A percentile compares a stretch with the other conserved stretches of the same genome.
Evolutionary conservation across 2,329 filamentous ascomycete genomes (phyloP).

Genomic region (Aspergillus pseudotamarii): DNA sequence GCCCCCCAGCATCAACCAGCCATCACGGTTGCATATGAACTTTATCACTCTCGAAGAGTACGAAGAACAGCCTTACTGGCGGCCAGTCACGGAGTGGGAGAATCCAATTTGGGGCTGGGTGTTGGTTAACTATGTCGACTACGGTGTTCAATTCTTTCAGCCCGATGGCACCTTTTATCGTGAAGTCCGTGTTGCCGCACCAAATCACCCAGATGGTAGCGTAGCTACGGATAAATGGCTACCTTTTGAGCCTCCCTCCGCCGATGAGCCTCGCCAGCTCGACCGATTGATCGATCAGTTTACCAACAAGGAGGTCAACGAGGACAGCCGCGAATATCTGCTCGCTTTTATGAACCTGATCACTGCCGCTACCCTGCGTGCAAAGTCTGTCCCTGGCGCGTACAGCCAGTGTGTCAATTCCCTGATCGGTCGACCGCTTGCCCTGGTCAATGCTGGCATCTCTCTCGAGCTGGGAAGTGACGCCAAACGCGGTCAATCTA

Average conservation of each 20-base stretch:
- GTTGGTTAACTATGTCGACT: slow-evolving; percentile 32
- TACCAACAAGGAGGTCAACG: neutral
- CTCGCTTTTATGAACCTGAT: slow-evolving; percentile 21
- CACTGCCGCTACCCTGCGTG: slow-evolving; percentile 9
- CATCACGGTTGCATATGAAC: slow-evolving; percentile 24
- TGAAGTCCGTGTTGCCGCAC: slow-evolving; percentile 28
- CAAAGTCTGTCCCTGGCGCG: slow-evolving; percentile 19
- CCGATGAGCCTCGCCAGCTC: neutral
- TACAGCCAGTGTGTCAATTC: slow-evolving; percentile 28
- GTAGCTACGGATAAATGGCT: slow-evolving; percentile 19
- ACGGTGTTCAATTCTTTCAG: slow-evolving; percentile 33
- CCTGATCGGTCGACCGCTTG: slow-evolving; percentile 37
- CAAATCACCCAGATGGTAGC: neutral
- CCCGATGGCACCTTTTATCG: slow-evolving; percentile 33
- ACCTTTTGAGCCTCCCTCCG: slow-evolving; percentile 20
- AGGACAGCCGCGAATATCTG: slow-evolving; percentile 15
- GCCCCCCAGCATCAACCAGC: slow-evolving; percentile 30
- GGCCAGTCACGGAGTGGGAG: slow-evolving; percentile 24
- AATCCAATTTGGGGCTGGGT: slow-evolving; percentile 33
- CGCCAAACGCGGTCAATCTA: slow-evolving; percentile 14
- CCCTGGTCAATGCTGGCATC: slow-evolving; percentile 33
- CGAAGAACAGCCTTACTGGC: slow-evolving; percentile 12
- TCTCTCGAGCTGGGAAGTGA: slow-evolving; percentile 30
- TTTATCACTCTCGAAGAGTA: slow-evolving; percentile 21
- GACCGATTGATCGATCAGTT: neutral